Evolutionary conservation across 2,329 filamentous ascomycete genomes (phyloP).

Genomic region (Pseudogymnoascus sp.): DNA sequence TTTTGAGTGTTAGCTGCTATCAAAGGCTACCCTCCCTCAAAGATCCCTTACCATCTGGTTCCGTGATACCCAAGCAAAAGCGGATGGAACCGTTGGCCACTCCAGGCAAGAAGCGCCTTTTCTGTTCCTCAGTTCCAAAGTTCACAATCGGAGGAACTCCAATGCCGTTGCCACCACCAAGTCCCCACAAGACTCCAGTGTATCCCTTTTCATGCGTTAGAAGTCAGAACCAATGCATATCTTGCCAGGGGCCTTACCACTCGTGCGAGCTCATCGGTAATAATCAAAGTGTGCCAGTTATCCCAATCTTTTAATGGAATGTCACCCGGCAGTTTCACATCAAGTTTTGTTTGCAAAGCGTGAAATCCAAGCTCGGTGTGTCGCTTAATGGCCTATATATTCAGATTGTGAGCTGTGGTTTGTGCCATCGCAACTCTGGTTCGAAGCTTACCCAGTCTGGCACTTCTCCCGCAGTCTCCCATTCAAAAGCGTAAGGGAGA

Average conservation of each 20-base stretch:
- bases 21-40: constrained; percentile 47
- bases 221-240: not conserved
- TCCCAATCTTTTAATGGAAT: constrained; percentile 44
- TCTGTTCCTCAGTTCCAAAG: constrained; percentile 53
- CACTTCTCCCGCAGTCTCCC: constrained; percentile 51
- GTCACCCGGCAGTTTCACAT: constrained; percentile 36
- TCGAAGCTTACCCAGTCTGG: constrained; percentile 35
- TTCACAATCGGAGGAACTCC: constrained; percentile 57
- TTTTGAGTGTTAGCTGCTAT: constrained; percentile 14
- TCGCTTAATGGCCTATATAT: constrained; percentile 22
- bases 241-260: constrained; percentile 27
- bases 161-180: constrained; percentile 54
- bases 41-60: constrained; percentile 43
- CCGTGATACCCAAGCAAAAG: constrained; percentile 59
- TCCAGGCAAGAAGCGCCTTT: constrained; percentile 49
- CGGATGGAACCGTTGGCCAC: constrained; percentile 51
- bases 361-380: constrained; percentile 28
- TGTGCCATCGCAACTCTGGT: not conserved
- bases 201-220: constrained; percentile 32
- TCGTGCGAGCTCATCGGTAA: constrained; percentile 47
- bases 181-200: constrained; percentile 48
- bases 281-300: constrained; percentile 48
- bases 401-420: not conserved
- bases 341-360: constrained; percentile 30
- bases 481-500: constrained; percentile 51